These are phyloP conservation scores for Elongisporangium anandrum DNA, from an alignment of 352 stramenopile genomes.

Conservation along the genomic window DNA sequence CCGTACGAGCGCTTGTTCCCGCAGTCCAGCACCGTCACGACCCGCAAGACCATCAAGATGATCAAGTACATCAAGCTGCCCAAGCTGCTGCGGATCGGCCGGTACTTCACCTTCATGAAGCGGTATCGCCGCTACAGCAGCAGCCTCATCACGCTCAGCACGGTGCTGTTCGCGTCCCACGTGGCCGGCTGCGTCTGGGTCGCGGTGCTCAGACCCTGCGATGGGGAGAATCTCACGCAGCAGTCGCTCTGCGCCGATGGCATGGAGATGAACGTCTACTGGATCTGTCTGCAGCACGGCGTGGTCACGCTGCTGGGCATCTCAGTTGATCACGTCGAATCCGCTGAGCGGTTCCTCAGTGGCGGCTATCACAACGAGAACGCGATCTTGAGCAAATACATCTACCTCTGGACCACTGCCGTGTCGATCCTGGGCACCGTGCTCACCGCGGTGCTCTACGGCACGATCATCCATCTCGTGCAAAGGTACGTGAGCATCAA, in stretches of 20 bases:
- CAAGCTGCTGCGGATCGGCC: slow-evolving; percentile 46
- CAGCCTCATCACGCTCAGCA: slow-evolving; percentile 43
- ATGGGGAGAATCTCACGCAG: slow-evolving; percentile 11
- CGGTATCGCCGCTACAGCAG: slow-evolving; percentile 59
- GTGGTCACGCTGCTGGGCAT: slow-evolving; percentile 50
- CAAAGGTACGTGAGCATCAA: slow-evolving; percentile 28
- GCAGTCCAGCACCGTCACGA: slow-evolving; percentile 27
- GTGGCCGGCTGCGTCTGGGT: slow-evolving; percentile 58
- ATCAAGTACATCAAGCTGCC: slow-evolving; percentile 74
- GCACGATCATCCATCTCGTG: slow-evolving; percentile 53
- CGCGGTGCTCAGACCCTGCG: slow-evolving; percentile 41
- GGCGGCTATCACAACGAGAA: slow-evolving; percentile 31
- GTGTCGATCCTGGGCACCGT: slow-evolving; percentile 43
- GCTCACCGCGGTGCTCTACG: slow-evolving; percentile 42
- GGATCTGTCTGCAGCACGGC: slow-evolving; percentile 51
- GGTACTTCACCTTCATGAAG: slow-evolving; percentile 54
- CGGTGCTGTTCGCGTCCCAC: slow-evolving; percentile 45
- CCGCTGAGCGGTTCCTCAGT: slow-evolving; percentile 40
- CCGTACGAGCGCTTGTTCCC: slow-evolving; percentile 56
- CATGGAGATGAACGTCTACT: slow-evolving; percentile 44
- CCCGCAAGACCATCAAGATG: slow-evolving; percentile 69
- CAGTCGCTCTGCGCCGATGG: slow-evolving; percentile 23
- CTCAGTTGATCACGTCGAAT: slow-evolving; percentile 39
- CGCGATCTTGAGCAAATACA: slow-evolving; percentile 1
- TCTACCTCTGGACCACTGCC: slow-evolving; percentile 40